Conservation (phyloP, 1,284 basidiomycete genomes). For the Amylostereum chailletii region DNA sequence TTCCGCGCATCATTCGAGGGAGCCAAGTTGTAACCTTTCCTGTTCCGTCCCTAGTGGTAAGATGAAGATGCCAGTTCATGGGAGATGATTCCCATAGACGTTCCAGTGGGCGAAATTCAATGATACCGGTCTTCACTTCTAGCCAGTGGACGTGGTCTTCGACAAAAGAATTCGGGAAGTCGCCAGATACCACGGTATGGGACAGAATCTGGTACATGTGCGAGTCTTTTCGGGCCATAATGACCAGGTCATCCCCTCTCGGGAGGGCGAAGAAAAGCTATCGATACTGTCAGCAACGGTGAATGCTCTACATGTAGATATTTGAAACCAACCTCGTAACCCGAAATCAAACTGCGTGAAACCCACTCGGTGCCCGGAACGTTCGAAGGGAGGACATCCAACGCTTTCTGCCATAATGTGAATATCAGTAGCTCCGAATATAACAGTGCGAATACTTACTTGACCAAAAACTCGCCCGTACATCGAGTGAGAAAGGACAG, state of each 20-base stretch:
- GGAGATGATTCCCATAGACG: constrained; percentile 15
- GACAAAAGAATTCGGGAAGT: constrained; percentile 29
- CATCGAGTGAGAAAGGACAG: constrained; percentile 22
- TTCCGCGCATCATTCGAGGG: background rate
- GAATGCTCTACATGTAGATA: background rate
- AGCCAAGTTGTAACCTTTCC: background rate
- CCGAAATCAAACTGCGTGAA: constrained; percentile 5
- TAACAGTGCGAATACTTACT: constrained; percentile 22
- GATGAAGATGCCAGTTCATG: constrained; percentile 19
- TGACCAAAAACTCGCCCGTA: constrained; percentile 25
- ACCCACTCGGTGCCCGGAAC: constrained; percentile 8
- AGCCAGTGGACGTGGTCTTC: constrained; percentile 31
- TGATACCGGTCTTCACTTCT: constrained; percentile 16
- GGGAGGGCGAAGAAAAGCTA: constrained; percentile 5
- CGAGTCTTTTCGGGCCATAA: background rate
- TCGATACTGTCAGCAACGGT: background rate
- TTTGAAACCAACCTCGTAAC: constrained; percentile 3
- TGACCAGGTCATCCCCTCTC: background rate
- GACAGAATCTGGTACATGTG: constrained; percentile 28
- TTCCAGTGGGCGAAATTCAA: constrained; percentile 29
- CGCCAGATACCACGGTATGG: constrained; percentile 18
- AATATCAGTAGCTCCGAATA: background rate
- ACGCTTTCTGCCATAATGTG: constrained; percentile 4
- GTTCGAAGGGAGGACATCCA: constrained; percentile 9
- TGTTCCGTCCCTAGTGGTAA: constrained; percentile 1